A percentile compares a stretch with the other conserved stretches of the same genome.
Evolutionary conservation across 345 rosid genomes (phyloP).

Genomic region (Aquilaria sinensis): DNA sequence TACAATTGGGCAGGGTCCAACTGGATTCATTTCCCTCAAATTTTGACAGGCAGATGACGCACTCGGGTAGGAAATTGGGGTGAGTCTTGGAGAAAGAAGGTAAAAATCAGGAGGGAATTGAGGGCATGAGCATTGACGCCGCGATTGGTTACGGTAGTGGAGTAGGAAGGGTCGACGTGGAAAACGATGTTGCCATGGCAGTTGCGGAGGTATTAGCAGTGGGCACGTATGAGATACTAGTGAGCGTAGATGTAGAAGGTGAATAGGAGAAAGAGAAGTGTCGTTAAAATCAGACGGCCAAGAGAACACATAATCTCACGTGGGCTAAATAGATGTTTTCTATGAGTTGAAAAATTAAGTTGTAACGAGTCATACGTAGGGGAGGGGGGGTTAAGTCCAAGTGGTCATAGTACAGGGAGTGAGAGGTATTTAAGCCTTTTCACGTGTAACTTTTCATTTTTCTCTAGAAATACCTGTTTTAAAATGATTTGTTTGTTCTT

Average conservation of each 20-base stretch:
- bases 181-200: conserved; percentile 50
- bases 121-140: conserved; percentile 59
- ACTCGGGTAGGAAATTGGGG: conserved; percentile 41
- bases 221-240: conserved; percentile 69
- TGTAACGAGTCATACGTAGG: no score
- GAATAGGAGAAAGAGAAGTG: conserved; percentile 46
- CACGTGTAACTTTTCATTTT: no score
- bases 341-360: no score
- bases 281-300: no score
- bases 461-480: no score
- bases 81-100: conserved; percentile 33
- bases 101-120: conserved; percentile 61
- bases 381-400: no score
- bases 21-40: conserved; percentile 76
- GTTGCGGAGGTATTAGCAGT: conserved; percentile 36
- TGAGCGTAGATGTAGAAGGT: conserved; percentile 82
- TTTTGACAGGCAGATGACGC: conserved; percentile 81
- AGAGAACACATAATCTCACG: no score
- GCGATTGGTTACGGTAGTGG: conserved; percentile 14
- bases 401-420: no score
- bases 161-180: conserved; percentile 22
- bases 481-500: no score
- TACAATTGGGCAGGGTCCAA: conserved; percentile 72
- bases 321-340: no score
- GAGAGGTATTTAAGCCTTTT: no score